Conservation (phyloP, 2,329 filamentous ascomycete genomes). For the Curvularia lunata region DNA sequence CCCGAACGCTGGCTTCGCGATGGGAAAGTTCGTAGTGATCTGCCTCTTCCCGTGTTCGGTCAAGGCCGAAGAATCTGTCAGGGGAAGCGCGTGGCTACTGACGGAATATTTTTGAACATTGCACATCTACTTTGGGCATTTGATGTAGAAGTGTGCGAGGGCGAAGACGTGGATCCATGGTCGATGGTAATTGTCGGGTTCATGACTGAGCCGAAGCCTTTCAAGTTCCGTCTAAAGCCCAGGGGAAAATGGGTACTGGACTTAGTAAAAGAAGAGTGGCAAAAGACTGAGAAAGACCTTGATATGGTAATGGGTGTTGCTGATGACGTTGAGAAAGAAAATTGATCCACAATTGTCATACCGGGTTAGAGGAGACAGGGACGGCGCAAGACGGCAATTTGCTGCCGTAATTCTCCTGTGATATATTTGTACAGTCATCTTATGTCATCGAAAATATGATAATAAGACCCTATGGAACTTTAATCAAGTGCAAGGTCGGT, state of each 20-base stretch:
- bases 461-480: too few species aligned
- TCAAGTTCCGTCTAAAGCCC: constrained; percentile 17
- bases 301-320: constrained; percentile 9
- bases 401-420: background rate
- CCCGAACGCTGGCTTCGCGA: constrained; percentile 18
- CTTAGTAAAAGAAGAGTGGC: constrained; percentile 12
- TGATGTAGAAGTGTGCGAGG: constrained; percentile 8
- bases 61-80: constrained; percentile 19
- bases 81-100: constrained; percentile 18
- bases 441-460: background rate
- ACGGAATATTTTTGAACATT: constrained; percentile 17
- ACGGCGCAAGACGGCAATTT: background rate
- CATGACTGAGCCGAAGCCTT: constrained; percentile 18
- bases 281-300: constrained; percentile 6
- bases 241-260: constrained; percentile 13
- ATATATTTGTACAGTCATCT: background rate
- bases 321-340: constrained; percentile 6
- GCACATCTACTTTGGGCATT: constrained; percentile 16
- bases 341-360: background rate
- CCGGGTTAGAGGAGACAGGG: background rate
- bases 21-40: constrained; percentile 13
- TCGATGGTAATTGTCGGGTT: constrained; percentile 17
- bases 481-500: background rate
- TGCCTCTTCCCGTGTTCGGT: constrained; percentile 18
- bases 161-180: constrained; percentile 14